Evolutionary conservation across 2,329 filamentous ascomycete genomes (phyloP), one percentile per base, ranked within the genome.

Genomic region (Neofusicoccum ribis): DNA sequence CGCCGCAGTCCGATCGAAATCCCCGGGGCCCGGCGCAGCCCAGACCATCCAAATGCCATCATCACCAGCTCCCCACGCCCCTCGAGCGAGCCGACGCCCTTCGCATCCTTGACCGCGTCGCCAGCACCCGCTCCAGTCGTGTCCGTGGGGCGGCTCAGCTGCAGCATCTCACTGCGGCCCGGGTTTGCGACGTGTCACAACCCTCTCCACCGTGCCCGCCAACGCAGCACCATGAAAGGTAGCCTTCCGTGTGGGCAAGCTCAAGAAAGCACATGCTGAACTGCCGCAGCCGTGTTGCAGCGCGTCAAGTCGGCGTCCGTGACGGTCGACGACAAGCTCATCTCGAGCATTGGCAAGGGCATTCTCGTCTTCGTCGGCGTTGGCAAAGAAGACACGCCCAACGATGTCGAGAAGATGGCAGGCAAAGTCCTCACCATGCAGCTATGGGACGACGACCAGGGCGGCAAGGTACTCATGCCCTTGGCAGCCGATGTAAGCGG

Each of bases 261-360:
- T 9, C 31, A 11, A 15, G 5, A 31, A 39, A 15, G 15, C 17
- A 41, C 17, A 20, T n/a, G 41, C 52, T 61, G 37, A 62, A 39
- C 66, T 71, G 67, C 66, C 66, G 62, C 73, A 97, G 95, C 93
- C 63, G 91, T 99, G 67, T 82, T 98, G 62, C 95, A 99, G 80
- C 88, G 95, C 69, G 95, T 99, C 60, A 88, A 97, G 67, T 98
- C 93, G 49, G 94, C 94, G 67, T 97, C 94, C 7, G 95, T 99
- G 72, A 95, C 93, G 1, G 94, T 99, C 61, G 93, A 99, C 75
- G 90, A 92, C 74, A 85, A 96, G 75, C 81, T 97, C 36, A 86
- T 99, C 51, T 98, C 95, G 1, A 91, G 90, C 3, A 98, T 99
- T 72, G 92, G 92, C 66, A 91, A 90, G 78, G 95, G 95, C 36